Evolutionary conservation across 2,329 filamentous ascomycete species (phyloP).

Genomic region (Lomentospora prolificans): DNA sequence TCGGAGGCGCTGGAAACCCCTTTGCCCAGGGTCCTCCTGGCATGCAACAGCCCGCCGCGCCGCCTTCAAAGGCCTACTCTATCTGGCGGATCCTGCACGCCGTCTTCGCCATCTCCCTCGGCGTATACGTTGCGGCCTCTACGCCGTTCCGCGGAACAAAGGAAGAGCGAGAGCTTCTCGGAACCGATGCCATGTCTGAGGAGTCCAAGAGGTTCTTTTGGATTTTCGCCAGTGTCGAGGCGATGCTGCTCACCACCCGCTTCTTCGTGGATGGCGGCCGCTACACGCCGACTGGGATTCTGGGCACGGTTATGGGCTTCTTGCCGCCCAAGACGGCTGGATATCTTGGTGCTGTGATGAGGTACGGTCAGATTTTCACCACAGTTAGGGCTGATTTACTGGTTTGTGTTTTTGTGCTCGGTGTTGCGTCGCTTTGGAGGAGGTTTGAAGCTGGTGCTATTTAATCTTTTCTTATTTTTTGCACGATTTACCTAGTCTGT

Average conservation of each 20-base stretch:
- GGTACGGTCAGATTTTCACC: slow-evolving; percentile 61
- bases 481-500: too few species aligned
- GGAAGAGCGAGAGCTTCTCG: slow-evolving; percentile 42
- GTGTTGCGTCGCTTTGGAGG: slow-evolving; percentile 24
- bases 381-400: slow-evolving; percentile 66
- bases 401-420: slow-evolving; percentile 67
- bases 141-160: slow-evolving; percentile 61
- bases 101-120: slow-evolving; percentile 58
- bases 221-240: slow-evolving; percentile 70
- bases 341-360: slow-evolving; percentile 49
- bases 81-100: slow-evolving; percentile 68
- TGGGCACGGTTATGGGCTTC: slow-evolving; percentile 54
- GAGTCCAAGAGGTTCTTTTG: slow-evolving; percentile 56
- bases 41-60: slow-evolving; percentile 24
- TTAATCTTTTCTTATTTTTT: background rate
- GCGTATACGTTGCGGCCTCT: slow-evolving; percentile 58
- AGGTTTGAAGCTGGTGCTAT: background rate
- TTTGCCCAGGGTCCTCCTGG: slow-evolving; percentile 23
- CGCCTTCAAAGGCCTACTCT: slow-evolving; percentile 25
- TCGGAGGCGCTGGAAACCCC: slow-evolving; percentile 14
- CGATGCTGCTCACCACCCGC: slow-evolving; percentile 59
- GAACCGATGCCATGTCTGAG: slow-evolving; percentile 21
- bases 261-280: slow-evolving; percentile 43
- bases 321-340: slow-evolving; percentile 55
- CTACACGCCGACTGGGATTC: slow-evolving; percentile 43